A percentile compares a stretch with the other conserved stretches of the same genome.
These are phyloP conservation scores for Boletales sp. DNA, from an alignment of 768 basidiomycete genomes.

Conservation along the genomic window DNA sequence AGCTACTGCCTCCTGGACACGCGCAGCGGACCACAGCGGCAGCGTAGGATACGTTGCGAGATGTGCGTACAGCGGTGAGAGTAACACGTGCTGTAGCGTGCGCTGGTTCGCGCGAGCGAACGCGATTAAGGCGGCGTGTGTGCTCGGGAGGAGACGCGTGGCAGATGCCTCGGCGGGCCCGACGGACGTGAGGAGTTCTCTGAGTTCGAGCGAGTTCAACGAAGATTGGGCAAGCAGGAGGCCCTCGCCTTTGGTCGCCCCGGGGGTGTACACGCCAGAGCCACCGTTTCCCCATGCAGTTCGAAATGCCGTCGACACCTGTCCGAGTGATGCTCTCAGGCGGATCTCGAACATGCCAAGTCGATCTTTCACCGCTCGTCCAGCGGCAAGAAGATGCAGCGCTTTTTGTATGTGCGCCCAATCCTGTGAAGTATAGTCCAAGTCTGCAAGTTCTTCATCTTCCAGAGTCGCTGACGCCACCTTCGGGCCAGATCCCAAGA, in stretches of 20 bases:
- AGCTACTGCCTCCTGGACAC: constrained; percentile 15
- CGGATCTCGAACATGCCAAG: constrained; percentile 67
- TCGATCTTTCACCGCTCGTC: constrained; percentile 67
- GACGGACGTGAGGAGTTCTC: constrained; percentile 30
- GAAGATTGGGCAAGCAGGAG: constrained; percentile 79
- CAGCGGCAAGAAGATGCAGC: constrained; percentile 80
- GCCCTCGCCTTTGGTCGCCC: constrained; percentile 61
- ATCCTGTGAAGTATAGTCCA: constrained; percentile 87
- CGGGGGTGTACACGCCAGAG: constrained; percentile 50
- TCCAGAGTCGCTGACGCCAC: constrained; percentile 25
- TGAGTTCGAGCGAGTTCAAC: constrained; percentile 77
- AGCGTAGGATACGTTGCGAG: constrained; percentile 68
- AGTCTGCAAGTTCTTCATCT: constrained; percentile 65
- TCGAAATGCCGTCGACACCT: constrained; percentile 58
- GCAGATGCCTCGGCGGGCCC: constrained; percentile 18
- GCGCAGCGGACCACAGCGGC: constrained; percentile 59
- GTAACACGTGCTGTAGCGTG: constrained; percentile 76
- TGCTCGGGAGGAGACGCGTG: constrained; percentile 45
- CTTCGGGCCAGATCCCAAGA: constrained; percentile 26
- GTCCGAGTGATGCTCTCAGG: constrained; percentile 54
- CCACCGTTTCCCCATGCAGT: constrained; percentile 50
- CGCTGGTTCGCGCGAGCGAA: constrained; percentile 75
- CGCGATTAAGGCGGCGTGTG: constrained; percentile 51
- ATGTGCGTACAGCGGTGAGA: constrained; percentile 75
- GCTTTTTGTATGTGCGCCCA: constrained; percentile 84